Conservation (phyloP, 805 yeast species). For the Starmerella vitae region DNA sequence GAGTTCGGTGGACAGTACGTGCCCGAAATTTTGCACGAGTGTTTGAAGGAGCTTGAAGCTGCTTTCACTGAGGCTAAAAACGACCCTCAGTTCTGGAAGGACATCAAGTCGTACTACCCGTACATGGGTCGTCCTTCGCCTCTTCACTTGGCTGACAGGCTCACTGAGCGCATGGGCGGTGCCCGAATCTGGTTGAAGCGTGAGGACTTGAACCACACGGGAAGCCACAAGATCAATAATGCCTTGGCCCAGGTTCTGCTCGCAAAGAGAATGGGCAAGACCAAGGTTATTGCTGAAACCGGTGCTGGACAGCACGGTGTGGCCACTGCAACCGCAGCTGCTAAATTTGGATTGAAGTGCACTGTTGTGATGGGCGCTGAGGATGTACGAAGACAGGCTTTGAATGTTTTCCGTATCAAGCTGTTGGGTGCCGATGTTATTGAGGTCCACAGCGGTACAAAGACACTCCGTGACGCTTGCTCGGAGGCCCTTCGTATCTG, state of each 20-base stretch:
- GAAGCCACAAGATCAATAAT: conserved; percentile 37
- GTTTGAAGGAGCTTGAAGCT: conserved; percentile 74
- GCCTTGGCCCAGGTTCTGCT: conserved; percentile 35
- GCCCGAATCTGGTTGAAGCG: conserved; percentile 95
- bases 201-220: conserved; percentile 58
- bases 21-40: conserved; percentile 88
- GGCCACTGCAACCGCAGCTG: conserved; percentile 39
- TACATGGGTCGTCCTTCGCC: conserved; percentile 96
- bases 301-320: conserved; percentile 43
- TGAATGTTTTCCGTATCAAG: conserved; percentile 94
- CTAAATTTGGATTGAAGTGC: conserved; percentile 71
- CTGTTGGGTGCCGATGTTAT: conserved; percentile 91
- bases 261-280: conserved; percentile 36
- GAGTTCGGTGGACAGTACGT: conserved; percentile 98
- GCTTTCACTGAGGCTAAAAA: conserved; percentile 81
- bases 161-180: conserved; percentile 84
- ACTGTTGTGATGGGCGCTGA: conserved; percentile 98
- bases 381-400: conserved; percentile 95
- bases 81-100: conserved; percentile 89
- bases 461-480: conserved; percentile 94
- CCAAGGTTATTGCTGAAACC: conserved; percentile 35
- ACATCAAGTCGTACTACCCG: conserved; percentile 66
- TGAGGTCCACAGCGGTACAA: conserved; percentile 87
- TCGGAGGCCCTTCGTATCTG: conserved; percentile 92
- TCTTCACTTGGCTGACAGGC: conserved; percentile 79